Evolutionary conservation across 495 filamentous ascomycete species (phyloP).

Genomic region (Aspergillus haitiensis): DNA sequence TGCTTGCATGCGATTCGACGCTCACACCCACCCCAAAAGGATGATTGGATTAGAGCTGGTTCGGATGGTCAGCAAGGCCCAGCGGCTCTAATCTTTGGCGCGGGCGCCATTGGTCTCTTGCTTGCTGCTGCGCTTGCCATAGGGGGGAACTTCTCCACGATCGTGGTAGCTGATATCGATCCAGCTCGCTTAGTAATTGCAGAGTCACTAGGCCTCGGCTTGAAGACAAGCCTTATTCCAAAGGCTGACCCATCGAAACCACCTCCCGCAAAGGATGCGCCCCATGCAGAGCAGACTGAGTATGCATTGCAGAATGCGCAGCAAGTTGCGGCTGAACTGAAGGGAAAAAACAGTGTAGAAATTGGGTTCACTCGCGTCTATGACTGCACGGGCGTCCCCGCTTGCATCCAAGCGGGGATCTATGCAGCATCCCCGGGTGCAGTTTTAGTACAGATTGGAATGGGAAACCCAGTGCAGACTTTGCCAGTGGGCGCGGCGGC

Average conservation of each 20-base stretch:
- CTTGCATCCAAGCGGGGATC: conserved; percentile 82
- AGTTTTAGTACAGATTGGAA: conserved; percentile 83
- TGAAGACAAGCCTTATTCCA: conserved; percentile 61
- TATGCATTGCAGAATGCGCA: conserved; percentile 43
- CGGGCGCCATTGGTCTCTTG: conserved; percentile 76
- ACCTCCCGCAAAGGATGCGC: conserved; percentile 38
- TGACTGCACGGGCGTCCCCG: conserved; percentile 88
- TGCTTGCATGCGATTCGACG: conserved; percentile 72
- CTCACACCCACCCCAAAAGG: conserved; percentile 47
- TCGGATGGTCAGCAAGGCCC: conserved; percentile 39
- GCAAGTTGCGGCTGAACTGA: conserved; percentile 44
- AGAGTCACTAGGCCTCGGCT: conserved; percentile 64
- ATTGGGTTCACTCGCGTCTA: conserved; percentile 77
- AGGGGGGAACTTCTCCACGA: conserved; percentile 65
- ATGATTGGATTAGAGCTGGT: conserved; percentile 9
- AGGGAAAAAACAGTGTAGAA: conserved; percentile 46
- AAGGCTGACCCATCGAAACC: conserved; percentile 34
- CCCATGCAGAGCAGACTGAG: conserved; percentile 43
- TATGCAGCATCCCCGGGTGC: conserved; percentile 80
- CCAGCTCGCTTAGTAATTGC: conserved; percentile 70
- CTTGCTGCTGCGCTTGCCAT: conserved; percentile 62
- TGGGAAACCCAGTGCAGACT: conserved; percentile 90
- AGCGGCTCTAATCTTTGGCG: conserved; percentile 73
- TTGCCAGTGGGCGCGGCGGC: conserved; percentile 83
- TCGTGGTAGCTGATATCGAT: conserved; percentile 82